Base-by-base conservation (phyloP, 495 filamentous ascomycete species). In the Cryomyces antarcticus region DNA sequence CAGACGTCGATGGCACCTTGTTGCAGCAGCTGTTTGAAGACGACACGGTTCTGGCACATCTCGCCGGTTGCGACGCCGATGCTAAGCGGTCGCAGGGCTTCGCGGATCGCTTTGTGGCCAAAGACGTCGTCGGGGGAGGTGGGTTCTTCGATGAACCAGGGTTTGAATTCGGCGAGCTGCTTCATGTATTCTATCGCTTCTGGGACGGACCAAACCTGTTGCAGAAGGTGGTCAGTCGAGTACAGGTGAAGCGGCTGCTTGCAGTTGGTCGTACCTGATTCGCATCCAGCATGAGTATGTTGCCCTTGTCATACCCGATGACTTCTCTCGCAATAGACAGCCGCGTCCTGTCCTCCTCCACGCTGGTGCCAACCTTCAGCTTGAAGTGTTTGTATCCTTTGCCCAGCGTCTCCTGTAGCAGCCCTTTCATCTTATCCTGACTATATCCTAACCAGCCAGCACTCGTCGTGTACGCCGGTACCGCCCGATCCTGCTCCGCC, bases 71-170 rank as follows among this genome's bases (percentile, higher is more conserved):
- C 86, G 17, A 94, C 86, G 38, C 82, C 82, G 50, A 94, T 78
- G 45, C 75, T 75, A 55, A 76, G 59, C 1, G 78, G 79, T 28
- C 65, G 64, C 7, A 94, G 70, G 1, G 85, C 86, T 43, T 85
- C 77, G 27, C 79, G 72, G 51, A 94, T 77, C 5, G 80, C 77
- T 42, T 78, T 78, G 67, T 94, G 86, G 33, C 86, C 86, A 37
- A 87, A 75, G 43, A 94, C 76, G 62, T 94, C 86, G 52, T 94
- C 86, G 10, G 86, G 86, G 36, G 78, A 83, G 37, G 86, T 94
- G n/a, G 86, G 86, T 68, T 94, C 86, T 62, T 94, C 86, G 51
- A 94, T 93, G 64, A 94, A 94, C 86, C 86, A 94, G 37, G 86
- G 86, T 65, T 78, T 77, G 68, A 82, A 94, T 48, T 83, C 74